Percentiles rank a stretch among this genome's conserved stretches.
phyloP scores from a whole-genome alignment of 2,329 filamentous ascomycete genomes.

The Cladosporium sp. region DNA sequence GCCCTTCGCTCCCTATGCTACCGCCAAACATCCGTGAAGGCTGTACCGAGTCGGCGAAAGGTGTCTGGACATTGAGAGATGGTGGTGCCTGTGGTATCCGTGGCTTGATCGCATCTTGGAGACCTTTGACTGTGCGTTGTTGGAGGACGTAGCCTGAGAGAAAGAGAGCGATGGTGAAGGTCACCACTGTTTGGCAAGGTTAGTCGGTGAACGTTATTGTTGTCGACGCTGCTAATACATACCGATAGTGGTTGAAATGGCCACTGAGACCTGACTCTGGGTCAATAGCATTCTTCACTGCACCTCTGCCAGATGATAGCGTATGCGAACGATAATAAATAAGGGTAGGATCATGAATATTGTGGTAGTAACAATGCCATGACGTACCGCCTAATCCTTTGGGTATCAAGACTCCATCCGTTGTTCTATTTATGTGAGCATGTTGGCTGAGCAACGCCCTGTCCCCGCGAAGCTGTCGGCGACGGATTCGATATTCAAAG shows the following conservation, averaged over 20 bases:
- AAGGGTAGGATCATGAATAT: constrained; percentile 6
- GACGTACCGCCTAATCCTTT: background rate
- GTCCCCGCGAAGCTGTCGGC: constrained; percentile 1
- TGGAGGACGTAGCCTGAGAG: constrained; percentile 83
- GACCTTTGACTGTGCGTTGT: constrained; percentile 74
- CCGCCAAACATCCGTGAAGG: constrained; percentile 26
- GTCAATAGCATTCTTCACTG: constrained; percentile 55
- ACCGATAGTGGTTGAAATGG: constrained; percentile 63
- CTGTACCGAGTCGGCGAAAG: constrained; percentile 16
- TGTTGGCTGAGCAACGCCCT: constrained; percentile 10
- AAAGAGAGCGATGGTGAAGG: constrained; percentile 63
- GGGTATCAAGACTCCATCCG: background rate
- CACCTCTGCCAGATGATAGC: constrained; percentile 4
- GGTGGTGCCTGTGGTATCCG: constrained; percentile 41
- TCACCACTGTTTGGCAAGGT: background rate
- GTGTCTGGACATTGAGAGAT: constrained; percentile 12
- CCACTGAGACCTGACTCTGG: constrained; percentile 65
- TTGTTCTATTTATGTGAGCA: constrained; percentile 4
- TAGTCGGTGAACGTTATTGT: background rate
- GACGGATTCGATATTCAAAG: too few relatives aligned
- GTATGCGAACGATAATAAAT: background rate
- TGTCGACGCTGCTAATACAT: constrained; percentile 28
- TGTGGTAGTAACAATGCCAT: background rate
- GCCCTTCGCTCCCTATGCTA: constrained; percentile 17
- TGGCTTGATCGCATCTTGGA: constrained; percentile 68